These are phyloP conservation scores for Neonectria coccinea DNA, from an alignment of 2,329 filamentous ascomycete species.

Conservation along the genomic window DNA sequence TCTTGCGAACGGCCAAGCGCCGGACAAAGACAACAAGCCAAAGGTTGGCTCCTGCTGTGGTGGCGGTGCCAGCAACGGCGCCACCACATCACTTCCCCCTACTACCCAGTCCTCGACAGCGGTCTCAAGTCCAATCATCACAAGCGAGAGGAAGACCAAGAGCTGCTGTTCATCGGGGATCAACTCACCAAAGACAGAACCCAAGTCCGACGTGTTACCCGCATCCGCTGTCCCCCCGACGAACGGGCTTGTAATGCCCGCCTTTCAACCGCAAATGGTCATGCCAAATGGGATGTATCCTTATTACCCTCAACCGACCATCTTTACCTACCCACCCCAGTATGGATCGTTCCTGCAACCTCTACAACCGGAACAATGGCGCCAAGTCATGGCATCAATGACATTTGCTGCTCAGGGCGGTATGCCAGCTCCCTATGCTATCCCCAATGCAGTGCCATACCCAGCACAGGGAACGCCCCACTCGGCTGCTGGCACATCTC, in stretches of 20 bases:
- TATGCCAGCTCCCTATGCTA: conserved; percentile 45
- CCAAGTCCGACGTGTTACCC: conserved; percentile 37
- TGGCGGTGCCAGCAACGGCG: conserved; percentile 29
- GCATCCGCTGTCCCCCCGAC: conserved; percentile 37
- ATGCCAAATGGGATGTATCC: conserved; percentile 55
- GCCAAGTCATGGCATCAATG: conserved; percentile 58
- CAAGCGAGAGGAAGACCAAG: conserved; percentile 38
- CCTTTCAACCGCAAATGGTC: conserved; percentile 51
- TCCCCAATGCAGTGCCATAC: conserved; percentile 39
- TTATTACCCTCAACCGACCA: conserved; percentile 57
- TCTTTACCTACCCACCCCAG: conserved; percentile 65
- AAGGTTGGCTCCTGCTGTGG: conserved; percentile 54
- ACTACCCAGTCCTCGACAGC: conserved; percentile 26
- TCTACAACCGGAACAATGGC: conserved; percentile 66
- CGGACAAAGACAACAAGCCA: conserved; percentile 29
- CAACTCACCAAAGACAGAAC: conserved; percentile 37
- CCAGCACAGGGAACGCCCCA: conserved; percentile 34
- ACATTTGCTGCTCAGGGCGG: conserved; percentile 51
- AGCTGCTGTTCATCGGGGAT: conserved; percentile 48
- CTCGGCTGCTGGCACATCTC: conserved; percentile 49
- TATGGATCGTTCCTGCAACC: conserved; percentile 68
- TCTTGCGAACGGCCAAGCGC: conserved; percentile 37
- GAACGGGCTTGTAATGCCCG: conserved; percentile 50
- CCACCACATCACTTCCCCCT: conserved; percentile 12
- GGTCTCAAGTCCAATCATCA: conserved; percentile 32